Evolutionary conservation across 176 grass and related monocot species (phyloP), one percentile per base, ranked within the genome.

Genomic region (Eleusine coracana): DNA sequence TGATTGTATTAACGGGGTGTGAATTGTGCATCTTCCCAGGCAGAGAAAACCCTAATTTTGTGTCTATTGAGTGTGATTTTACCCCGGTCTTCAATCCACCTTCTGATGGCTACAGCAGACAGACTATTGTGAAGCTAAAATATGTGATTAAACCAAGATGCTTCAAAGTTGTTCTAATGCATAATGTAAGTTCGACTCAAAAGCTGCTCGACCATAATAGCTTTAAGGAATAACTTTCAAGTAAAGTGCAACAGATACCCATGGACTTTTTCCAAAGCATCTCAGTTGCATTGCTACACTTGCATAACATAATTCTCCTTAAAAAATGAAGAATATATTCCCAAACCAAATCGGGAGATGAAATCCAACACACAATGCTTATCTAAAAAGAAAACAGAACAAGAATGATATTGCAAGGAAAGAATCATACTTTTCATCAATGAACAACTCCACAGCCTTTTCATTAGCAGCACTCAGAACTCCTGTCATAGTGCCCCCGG

Each of bases 401-500:
- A 41, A 45, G 20, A 44, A 50, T 68, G 50, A 84, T 72, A 51
- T 2, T 12, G 27, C 16, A 17, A 2, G 69, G 42, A 82, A 68
- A 68, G 59, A 51, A 75, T 78, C 70, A 64, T 94, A 99, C 96
- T 94, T 93, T 88, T 96, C 96, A 40, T 86, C 83, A 13, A 99
- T 96, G 87, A 99, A 99, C 83, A 99, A 83, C 74, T 99, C 96
- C 60, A 99, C 96, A 6, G 96, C 96, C 89, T 99, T 99, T 85
- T 99, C 96, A 51, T 99, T 96, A 74, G 96, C 96, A 51, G 96
- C 96, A 28, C 96, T 99, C 65, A 99, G 86, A 84, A 99, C 96
- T 90, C 96, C 93, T 21, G 96, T 96, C 96, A 99, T 99, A n/a
- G 96, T 99, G 39, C 96, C 93, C 21, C 96, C 96, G 64, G 96